These are phyloP conservation scores for Diaporthe sp. DNA, from an alignment of 2,329 filamentous ascomycete species.

Conservation along the genomic window DNA sequence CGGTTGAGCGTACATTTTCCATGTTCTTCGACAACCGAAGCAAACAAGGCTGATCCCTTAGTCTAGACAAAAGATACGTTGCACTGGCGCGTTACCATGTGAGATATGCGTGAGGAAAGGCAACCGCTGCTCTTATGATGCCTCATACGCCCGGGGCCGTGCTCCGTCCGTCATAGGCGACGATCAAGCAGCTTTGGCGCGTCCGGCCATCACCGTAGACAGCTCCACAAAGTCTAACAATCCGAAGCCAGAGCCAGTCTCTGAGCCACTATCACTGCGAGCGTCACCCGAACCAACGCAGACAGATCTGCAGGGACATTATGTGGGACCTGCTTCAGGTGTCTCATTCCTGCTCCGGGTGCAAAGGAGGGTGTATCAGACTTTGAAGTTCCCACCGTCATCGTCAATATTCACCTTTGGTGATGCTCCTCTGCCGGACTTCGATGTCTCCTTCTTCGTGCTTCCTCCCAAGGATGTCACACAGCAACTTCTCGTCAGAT, in stretches of 20 bases:
- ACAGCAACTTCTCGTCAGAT: slow-evolving; percentile 49
- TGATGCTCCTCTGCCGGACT: slow-evolving; percentile 60
- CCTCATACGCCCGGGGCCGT: slow-evolving; percentile 61
- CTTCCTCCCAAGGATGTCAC: slow-evolving; percentile 51
- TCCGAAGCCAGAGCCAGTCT: background rate
- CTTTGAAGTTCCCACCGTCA: slow-evolving; percentile 51
- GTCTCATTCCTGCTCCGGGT: slow-evolving; percentile 63
- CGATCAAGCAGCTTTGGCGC: background rate
- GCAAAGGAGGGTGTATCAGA: slow-evolving; percentile 60
- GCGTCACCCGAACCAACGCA: slow-evolving; percentile 60
- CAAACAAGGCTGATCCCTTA: background rate
- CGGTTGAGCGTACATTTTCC: too few species aligned
- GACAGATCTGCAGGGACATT: slow-evolving; percentile 60
- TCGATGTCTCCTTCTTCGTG: slow-evolving; percentile 57
- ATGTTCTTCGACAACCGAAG: too few species aligned
- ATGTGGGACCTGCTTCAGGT: slow-evolving; percentile 60
- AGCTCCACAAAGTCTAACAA: background rate
- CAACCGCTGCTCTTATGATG: slow-evolving; percentile 60
- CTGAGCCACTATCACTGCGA: slow-evolving; percentile 46
- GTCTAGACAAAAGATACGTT: slow-evolving; percentile 53
- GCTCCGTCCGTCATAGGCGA: slow-evolving; percentile 53
- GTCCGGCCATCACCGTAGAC: slow-evolving; percentile 33
- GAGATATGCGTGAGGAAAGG: slow-evolving; percentile 48
- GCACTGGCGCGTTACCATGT: slow-evolving; percentile 55
- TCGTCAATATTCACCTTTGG: slow-evolving; percentile 63